Base-by-base conservation (phyloP, 192 early-diverging fungal genomes). In the Linnemannia schmuckeri region DNA sequence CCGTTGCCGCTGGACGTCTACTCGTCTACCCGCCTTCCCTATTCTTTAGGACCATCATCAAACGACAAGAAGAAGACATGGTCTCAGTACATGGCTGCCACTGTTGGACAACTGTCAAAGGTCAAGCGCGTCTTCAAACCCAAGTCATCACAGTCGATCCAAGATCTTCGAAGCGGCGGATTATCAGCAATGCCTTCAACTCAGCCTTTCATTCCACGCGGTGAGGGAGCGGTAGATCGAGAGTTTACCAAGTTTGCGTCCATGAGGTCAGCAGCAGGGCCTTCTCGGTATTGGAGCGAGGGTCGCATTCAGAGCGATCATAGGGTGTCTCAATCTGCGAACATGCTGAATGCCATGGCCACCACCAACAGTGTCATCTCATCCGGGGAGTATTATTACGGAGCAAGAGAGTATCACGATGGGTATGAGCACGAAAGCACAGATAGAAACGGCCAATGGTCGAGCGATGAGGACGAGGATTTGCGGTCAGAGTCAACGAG, bases 31-130 rank as follows among this genome's bases (percentile, higher is more conserved):
- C 83, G 79, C 18, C 70, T 78, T 38, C 75, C 24, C 8, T 40
- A 73, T 6, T 27, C 41, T 20, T 24, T 42, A 24, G 61, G 61
- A 66, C 42, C 38, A 37, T 78, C 44, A 3, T 76, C 80, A 6
- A 40, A 44, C 20, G 83, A 86, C 33, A 80, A 69, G 71, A 80
- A 77, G 33, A 80, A 77, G 38, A 77, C 75, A 9, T 86, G 74
- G 74, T 80, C 83, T 6, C 83, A 86, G 33, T 86, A 77, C n/a
- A 76, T 86, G 83, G 49, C 12, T 0, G 75, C 83, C 8, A 86
- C 83, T 5, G 75, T 81, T 3, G 83, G 77, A 37, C 83, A 86
- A 30, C 33, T 86, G 12, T 80, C 83, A 9, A 86, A 86, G 37
- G 83, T 86, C 57, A 86, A 86, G 38, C 69, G 79, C 3, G 83